Evolutionary conservation across 78 protist genomes (phyloP), one percentile per base, ranked within the genome.

Genomic region (Dictyostelium firmibasis): DNA sequence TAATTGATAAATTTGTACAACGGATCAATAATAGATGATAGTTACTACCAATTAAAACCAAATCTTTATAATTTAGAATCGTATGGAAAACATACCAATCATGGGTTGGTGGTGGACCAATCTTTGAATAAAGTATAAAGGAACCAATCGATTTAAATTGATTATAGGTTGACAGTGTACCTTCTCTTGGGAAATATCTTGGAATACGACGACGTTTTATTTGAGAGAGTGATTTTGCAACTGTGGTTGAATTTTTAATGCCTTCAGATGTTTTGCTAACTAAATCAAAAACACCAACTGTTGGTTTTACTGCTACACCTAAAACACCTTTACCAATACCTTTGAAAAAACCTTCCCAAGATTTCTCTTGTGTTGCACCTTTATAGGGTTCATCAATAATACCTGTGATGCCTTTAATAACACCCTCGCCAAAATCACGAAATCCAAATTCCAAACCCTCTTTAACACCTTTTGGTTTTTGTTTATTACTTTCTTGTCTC

Each of bases 251-350:
- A 38, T 96, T 96, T 25, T 75, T 47, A 36, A 97, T 87, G 47
- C 97, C 98, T 70, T 97, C 97, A 1, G 97, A 38, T 14, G 97
- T 89, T 78, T 81, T 29, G 0, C 97, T 23, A 5, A 86, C 94
- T 13, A 97, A 43, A 41, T 97, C 97, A 44, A 97, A 75, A 31
- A 92, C 92, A 18, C 99, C 99, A 3, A 93, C 95, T 1, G 97
- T 95, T 8, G 99, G 99, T 78, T 98, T 98, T 8, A 91, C 95
- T 2, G 91, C 97, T 0, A 95, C 81, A 38, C 99, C 99, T 10
- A 95, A 70, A 8, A 98, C 79, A 44, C 99, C 99, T 70, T 96
- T 95, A 33, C 99, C 99, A 14, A 98, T 31, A 20, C 99, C 99
- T 41, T 94, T 96, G 50, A 97, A 74, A 78, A 97, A 82, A 14